phyloP scores from a whole-genome alignment of 805 yeast species.

The Lipomyces mesembrius region DNA sequence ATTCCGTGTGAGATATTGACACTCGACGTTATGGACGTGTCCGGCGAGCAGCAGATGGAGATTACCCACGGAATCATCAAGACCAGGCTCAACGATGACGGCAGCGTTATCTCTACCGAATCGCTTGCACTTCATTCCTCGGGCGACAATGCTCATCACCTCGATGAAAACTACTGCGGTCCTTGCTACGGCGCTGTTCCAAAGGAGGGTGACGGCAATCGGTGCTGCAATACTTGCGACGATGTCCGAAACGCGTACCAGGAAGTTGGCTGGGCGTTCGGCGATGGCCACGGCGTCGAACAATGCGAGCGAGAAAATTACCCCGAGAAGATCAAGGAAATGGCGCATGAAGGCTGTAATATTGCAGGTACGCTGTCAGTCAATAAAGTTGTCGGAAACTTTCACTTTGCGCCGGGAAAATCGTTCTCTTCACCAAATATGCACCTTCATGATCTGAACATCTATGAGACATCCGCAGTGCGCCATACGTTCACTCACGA shows the following conservation, averaged over 20 bases:
- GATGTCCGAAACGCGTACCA: slow-evolving; percentile 82
- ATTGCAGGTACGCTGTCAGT: slow-evolving; percentile 77
- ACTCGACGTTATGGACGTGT: slow-evolving; percentile 84
- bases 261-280: slow-evolving; percentile 81
- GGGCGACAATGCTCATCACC: slow-evolving; percentile 39
- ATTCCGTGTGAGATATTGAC: slow-evolving; percentile 83
- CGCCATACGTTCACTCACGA: slow-evolving; percentile 76
- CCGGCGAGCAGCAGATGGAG: slow-evolving; percentile 83
- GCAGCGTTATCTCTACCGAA: slow-evolving; percentile 53
- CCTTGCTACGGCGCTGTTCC: slow-evolving; percentile 90
- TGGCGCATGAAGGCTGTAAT: slow-evolving; percentile 84
- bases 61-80: slow-evolving; percentile 73
- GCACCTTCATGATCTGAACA: slow-evolving; percentile 85
- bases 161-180: slow-evolving; percentile 69
- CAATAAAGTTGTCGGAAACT: slow-evolving; percentile 84
- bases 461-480: slow-evolving; percentile 57
- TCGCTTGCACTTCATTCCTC: slow-evolving; percentile 49
- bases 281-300: slow-evolving; percentile 81
- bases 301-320: slow-evolving; percentile 93
- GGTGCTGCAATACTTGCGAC: slow-evolving; percentile 86
- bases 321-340: slow-evolving; percentile 61
- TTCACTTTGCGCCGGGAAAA: slow-evolving; percentile 96
- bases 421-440: slow-evolving; percentile 60
- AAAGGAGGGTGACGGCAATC: slow-evolving; percentile 50
- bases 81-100: slow-evolving; percentile 62